Conservation (phyloP, 73 alveolate species). For the Effrenium voratum region DNA sequence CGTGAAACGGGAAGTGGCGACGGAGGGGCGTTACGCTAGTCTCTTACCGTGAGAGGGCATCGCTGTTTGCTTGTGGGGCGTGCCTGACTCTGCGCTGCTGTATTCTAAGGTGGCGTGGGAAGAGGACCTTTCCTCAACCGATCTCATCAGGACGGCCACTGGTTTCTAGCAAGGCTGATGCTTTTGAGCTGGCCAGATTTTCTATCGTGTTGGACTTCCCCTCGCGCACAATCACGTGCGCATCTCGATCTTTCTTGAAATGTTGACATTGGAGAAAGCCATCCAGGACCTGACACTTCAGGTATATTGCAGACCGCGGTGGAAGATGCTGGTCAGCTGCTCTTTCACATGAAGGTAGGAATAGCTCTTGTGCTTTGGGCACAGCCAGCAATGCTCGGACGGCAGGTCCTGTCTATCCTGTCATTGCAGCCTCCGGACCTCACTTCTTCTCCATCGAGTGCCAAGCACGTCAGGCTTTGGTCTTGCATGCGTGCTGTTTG, state of each 20-base stretch:
- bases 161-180: neutral
- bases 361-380: neutral
- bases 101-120: slow-evolving; percentile 73
- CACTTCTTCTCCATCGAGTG: slow-evolving; percentile 93
- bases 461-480: neutral
- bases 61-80: neutral
- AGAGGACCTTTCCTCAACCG: slow-evolving; percentile 89
- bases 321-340: slow-evolving; percentile 76
- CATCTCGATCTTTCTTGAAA: neutral
- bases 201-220: slow-evolving; percentile 91
- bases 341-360: slow-evolving; percentile 41
- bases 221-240: slow-evolving; percentile 86
- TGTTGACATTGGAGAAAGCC: neutral
- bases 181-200: slow-evolving; percentile 11
- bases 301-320: slow-evolving; percentile 93
- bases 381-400: neutral
- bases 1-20: slow-evolving; percentile 78
- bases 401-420: slow-evolving; percentile 74
- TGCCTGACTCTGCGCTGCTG: neutral
- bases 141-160: slow-evolving; percentile 38
- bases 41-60: neutral
- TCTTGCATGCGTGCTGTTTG: neutral
- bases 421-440: slow-evolving; percentile 83
- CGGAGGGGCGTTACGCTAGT: slow-evolving; percentile 66
- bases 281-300: neutral